Evolutionary conservation across 2,329 filamentous ascomycete genomes (phyloP).

Genomic region (Cadophora luteo-olivacea): DNA sequence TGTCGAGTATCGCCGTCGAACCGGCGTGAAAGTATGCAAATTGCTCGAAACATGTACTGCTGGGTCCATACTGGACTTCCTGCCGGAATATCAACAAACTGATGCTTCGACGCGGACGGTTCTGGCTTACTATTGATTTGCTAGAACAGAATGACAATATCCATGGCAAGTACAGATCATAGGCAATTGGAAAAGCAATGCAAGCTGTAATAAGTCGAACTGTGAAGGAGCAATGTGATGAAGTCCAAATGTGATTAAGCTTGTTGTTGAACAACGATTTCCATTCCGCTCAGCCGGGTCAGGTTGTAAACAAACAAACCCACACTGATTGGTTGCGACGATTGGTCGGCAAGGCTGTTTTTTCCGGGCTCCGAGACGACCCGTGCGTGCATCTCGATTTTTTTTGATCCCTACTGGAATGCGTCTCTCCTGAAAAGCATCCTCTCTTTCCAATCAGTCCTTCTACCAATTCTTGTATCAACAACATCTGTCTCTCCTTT

Average conservation of each 20-base stretch:
- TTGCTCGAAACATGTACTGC: conserved; percentile 17
- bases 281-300: not conserved
- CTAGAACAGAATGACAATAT: conserved; percentile 10
- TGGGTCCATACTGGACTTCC: conserved; percentile 23
- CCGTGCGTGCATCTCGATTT: conserved; percentile 9
- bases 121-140: not conserved
- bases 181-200: conserved; percentile 16
- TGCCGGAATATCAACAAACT: conserved; percentile 13
- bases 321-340: not conserved
- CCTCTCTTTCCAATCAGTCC: conserved; percentile 28
- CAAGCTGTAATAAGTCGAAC: not conserved
- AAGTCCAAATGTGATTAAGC: not conserved
- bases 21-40: conserved; percentile 40
- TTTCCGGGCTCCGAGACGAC: conserved; percentile 13
- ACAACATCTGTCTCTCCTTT: conserved; percentile 26
- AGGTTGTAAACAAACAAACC: conserved; percentile 19
- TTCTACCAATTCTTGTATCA: conserved; percentile 23
- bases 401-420: conserved; percentile 25
- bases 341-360: conserved; percentile 21
- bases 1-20: conserved; percentile 37
- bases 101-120: not conserved
- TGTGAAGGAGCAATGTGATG: conserved; percentile 14
- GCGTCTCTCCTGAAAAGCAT: conserved; percentile 23
- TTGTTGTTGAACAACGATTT: conserved; percentile 7
- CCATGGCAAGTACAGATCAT: conserved; percentile 21